These are phyloP conservation scores for Tardiomyces blankii DNA, from an alignment of 1,139 yeast genomes.

Conservation along the genomic window DNA sequence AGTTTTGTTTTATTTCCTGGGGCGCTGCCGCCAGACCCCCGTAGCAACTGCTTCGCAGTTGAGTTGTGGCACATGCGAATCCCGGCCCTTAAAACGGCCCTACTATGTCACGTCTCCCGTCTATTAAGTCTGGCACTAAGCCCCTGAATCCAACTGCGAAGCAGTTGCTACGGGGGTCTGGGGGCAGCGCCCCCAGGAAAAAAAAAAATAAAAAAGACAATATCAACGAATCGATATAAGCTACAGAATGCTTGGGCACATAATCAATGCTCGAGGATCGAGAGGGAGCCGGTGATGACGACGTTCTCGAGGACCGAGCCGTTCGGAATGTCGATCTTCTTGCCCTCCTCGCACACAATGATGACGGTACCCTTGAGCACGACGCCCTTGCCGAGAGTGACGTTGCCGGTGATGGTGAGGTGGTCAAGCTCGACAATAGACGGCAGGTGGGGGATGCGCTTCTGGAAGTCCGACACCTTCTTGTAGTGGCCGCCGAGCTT, in stretches of 20 bases:
- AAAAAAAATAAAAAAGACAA: too few species aligned
- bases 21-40: too few species aligned
- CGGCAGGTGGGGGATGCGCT: slow-evolving; percentile 92
- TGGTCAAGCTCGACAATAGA: slow-evolving; percentile 93
- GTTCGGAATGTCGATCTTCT: slow-evolving; percentile 92
- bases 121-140: too few species aligned
- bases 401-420: slow-evolving; percentile 95
- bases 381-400: slow-evolving; percentile 79
- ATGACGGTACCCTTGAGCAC: slow-evolving; percentile 94
- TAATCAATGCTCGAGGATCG: slow-evolving; percentile 77
- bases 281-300: slow-evolving; percentile 92
- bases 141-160: too few species aligned
- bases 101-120: too few species aligned
- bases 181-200: too few species aligned
- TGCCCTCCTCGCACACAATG: slow-evolving; percentile 95
- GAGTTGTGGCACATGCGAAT: too few species aligned
- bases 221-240: too few species aligned
- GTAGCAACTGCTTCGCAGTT: too few species aligned
- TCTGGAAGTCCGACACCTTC: slow-evolving; percentile 85
- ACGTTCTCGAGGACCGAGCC: slow-evolving; percentile 92
- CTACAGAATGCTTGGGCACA: neutral
- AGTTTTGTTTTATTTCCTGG: too few species aligned
- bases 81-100: too few species aligned
- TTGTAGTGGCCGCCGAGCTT: slow-evolving; percentile 95
- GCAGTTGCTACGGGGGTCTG: too few species aligned